Base-by-base conservation (phyloP, 805 yeast species). In the Babjeviella inositovora region DNA sequence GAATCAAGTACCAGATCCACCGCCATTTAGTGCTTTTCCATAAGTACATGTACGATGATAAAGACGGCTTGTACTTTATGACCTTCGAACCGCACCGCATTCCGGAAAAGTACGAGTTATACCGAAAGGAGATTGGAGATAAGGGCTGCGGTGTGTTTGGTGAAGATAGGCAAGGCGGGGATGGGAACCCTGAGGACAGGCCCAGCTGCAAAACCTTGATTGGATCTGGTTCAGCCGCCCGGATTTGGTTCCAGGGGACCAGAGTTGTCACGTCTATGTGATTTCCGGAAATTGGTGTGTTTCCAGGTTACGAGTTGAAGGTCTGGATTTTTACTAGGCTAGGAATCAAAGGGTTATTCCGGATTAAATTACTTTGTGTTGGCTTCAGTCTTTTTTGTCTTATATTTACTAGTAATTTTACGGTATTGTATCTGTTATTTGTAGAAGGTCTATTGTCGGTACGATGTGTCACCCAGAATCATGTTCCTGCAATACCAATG, bases 171-270 rank as follows among this genome's bases (percentile, higher is more conserved):
- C 57, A 50, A 28, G 50, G 44, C 15, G 65, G 62, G 12, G 41
- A 43, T 14, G 56, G 50, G 13, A 37, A 38, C 15, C 27, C 38
- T n/a, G 45, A 41, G 11, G 36, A 43, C 15, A 45, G 53, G 14
- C 49, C 50, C 7, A 33, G 53, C 28, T 57, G 50, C 23, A 63
- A 69, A 39, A 58, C 67, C 22, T 49, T 74, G 35, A 71, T 74
- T 50, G 74, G 72, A 4, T 51, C 56, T 22, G 81, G 67, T 9
- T 52, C 77, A 9, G 82, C 81, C 7, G 80, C 81, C 4, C 57
- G 81, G 35, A 57, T 66, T 4, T 72, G 71, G 46, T 65, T 70
- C 45, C 79, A 72, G 43, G 71, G 70, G 18, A 80, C 73, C 5
- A 51, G 81, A 33, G 47, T 69, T 1, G 46, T 55, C 9, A 52